Percentiles rank a stretch among this genome's conserved stretches.
These are phyloP conservation scores for Aureobasidium sp. DNA, from an alignment of 2,329 filamentous ascomycete species.

Conservation along the genomic window DNA sequence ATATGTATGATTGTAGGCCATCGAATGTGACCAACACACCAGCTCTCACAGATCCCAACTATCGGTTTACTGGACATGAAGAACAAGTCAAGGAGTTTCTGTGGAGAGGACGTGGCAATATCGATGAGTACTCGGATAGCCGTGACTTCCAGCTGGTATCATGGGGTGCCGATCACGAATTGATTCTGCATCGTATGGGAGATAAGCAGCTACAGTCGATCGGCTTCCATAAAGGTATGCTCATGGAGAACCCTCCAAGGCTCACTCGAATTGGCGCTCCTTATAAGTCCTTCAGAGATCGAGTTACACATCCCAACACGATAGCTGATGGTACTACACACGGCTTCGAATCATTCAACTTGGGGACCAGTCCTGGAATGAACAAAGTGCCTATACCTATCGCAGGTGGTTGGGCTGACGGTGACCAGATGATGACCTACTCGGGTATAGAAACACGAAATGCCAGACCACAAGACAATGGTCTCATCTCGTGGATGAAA, in stretches of 20 bases:
- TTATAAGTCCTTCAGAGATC: conserved; percentile 77
- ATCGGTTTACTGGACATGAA: conserved; percentile 46
- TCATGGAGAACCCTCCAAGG: conserved; percentile 46
- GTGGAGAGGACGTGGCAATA: conserved; percentile 67
- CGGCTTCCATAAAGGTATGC: conserved; percentile 62
- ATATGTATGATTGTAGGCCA: conserved; percentile 59
- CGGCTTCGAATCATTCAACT: background rate
- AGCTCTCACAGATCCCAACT: conserved; percentile 42
- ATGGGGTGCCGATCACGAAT: conserved; percentile 79
- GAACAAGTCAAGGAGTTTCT: conserved; percentile 80
- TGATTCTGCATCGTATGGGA: conserved; percentile 69
- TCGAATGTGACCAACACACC: conserved; percentile 33
- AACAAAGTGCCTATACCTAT: conserved; percentile 16
- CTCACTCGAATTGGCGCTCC: conserved; percentile 74
- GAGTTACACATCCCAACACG: background rate
- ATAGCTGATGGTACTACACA: background rate
- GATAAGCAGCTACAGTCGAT: conserved; percentile 56
- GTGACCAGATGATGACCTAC: conserved; percentile 39
- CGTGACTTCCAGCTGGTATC: conserved; percentile 89
- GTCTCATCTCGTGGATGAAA: conserved; percentile 55
- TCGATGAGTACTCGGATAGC: conserved; percentile 62
- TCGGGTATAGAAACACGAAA: conserved; percentile 40
- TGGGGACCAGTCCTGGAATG: conserved; percentile 16
- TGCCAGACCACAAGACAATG: conserved; percentile 30
- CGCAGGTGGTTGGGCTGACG: conserved; percentile 22